Percentiles rank a stretch among this genome's conserved stretches.
Conservation (phyloP, 2,329 filamentous ascomycete species). For the Tolypocladium cylindrosporum region DNA sequence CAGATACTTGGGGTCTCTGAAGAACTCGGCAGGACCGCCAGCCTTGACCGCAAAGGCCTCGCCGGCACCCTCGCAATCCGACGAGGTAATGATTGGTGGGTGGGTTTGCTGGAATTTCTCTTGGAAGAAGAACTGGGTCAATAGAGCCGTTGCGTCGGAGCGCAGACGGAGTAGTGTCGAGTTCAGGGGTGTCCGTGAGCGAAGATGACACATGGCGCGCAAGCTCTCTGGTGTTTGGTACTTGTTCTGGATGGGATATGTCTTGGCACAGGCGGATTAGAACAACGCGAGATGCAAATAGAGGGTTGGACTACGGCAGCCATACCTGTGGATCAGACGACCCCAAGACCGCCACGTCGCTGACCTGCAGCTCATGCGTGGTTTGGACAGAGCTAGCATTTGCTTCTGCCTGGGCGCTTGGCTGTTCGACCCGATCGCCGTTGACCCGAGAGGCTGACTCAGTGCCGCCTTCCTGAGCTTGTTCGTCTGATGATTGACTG, state of each 20-base stretch:
- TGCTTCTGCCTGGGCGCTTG: not conserved
- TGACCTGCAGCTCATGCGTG: slow-evolving; percentile 61
- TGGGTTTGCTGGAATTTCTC: slow-evolving; percentile 74
- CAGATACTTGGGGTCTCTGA: slow-evolving; percentile 80
- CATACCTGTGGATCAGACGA: slow-evolving; percentile 69
- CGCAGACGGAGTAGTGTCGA: slow-evolving; percentile 71
- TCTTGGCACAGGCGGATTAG: slow-evolving; percentile 37
- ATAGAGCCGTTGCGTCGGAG: slow-evolving; percentile 64
- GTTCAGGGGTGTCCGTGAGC: slow-evolving; percentile 72
- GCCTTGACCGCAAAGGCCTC: slow-evolving; percentile 74
- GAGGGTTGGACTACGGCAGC: slow-evolving; percentile 8
- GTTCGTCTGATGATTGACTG: not conserved
- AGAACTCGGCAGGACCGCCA: slow-evolving; percentile 48
- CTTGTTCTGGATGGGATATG: slow-evolving; percentile 92
- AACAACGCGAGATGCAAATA: not conserved
- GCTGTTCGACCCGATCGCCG: not conserved
- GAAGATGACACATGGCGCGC: slow-evolving; percentile 78
- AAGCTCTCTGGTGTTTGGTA: slow-evolving; percentile 86
- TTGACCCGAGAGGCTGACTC: not conserved
- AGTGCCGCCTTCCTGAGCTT: not conserved
- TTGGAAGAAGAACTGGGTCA: slow-evolving; percentile 66
- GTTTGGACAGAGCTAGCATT: not conserved
- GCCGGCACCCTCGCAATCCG: slow-evolving; percentile 92
- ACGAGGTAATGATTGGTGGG: slow-evolving; percentile 89
- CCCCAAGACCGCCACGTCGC: slow-evolving; percentile 60